Evolutionary conservation across 139 green algal species (phyloP).

Genomic region (Closterium sp.): DNA sequence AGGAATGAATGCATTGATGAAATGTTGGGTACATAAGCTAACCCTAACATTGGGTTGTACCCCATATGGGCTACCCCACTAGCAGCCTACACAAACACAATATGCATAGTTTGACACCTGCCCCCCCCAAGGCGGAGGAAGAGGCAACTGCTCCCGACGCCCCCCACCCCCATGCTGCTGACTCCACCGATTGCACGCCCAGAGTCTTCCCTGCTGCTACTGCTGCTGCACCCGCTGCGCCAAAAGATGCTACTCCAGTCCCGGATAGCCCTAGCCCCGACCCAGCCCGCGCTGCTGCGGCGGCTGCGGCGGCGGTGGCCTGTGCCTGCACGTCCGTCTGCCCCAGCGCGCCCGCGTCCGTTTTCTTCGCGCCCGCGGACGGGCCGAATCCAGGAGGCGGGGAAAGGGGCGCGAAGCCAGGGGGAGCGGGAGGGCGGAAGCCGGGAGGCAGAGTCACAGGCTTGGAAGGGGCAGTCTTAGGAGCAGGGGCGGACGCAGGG

Average conservation of each 20-base stretch:
- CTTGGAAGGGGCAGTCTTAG: not conserved
- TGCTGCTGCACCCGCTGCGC: no score
- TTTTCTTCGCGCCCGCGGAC: not conserved
- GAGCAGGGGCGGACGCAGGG: not conserved
- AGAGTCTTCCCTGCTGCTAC: no score
- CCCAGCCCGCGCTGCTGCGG: not conserved
- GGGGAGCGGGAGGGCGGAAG: not conserved
- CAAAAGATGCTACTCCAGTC: no score
- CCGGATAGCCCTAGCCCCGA: not conserved
- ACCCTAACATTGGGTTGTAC: no score
- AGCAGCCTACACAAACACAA: no score
- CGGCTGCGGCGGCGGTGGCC: no score
- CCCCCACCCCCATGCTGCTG: not conserved
- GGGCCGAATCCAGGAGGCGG: not conserved
- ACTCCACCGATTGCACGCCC: not conserved
- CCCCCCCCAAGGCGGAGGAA: no score
- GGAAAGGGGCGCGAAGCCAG: not conserved
- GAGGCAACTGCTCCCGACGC: no score
- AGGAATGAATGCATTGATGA: no score
- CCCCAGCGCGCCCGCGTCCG: not conserved
- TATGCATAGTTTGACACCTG: no score
- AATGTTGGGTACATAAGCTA: no score
- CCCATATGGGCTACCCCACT: no score
- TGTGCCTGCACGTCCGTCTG: not conserved
- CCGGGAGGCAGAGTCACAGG: not conserved